Conservation (phyloP, 768 basidiomycete genomes). For the Termitomyces sp. region DNA sequence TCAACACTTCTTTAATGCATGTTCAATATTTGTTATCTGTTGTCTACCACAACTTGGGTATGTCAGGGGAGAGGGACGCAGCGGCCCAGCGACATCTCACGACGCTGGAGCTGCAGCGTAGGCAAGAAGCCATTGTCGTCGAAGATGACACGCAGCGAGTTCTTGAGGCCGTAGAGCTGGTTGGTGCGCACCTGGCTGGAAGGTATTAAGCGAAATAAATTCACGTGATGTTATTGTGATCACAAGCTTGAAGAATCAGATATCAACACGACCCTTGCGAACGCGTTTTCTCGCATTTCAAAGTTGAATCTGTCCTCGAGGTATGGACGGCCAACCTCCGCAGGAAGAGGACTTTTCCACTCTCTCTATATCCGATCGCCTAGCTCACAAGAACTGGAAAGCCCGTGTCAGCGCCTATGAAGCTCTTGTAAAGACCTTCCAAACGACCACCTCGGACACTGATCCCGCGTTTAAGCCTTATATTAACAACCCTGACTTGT, state of each 20-base stretch:
- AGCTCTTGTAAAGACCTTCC: slow-evolving; percentile 79
- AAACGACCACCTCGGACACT: slow-evolving; percentile 83
- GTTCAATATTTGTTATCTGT: slow-evolving; percentile 70
- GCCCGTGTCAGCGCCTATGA: slow-evolving; percentile 93
- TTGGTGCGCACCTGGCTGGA: slow-evolving; percentile 52
- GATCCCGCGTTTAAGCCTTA: slow-evolving; percentile 95
- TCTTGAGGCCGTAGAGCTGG: slow-evolving; percentile 49
- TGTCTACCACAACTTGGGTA: slow-evolving; percentile 64
- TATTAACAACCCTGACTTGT: slow-evolving; percentile 64
- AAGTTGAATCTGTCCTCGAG: slow-evolving; percentile 9
- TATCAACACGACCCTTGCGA: slow-evolving; percentile 11
- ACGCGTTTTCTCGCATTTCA: slow-evolving; percentile 11
- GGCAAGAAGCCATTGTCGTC: slow-evolving; percentile 34
- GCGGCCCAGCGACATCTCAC: slow-evolving; percentile 42
- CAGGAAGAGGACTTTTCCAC: slow-evolving; percentile 90
- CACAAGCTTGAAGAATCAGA: slow-evolving; percentile 2
- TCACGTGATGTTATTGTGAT: slow-evolving; percentile 14
- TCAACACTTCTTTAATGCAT: slow-evolving; percentile 54
- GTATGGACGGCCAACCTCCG: slow-evolving; percentile 88
- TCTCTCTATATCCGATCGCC: slow-evolving; percentile 72
- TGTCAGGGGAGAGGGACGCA: slow-evolving; percentile 48
- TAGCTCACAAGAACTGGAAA: slow-evolving; percentile 98
- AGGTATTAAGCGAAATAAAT: slow-evolving; percentile 11
- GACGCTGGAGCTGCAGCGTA: slow-evolving; percentile 34
- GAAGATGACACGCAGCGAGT: slow-evolving; percentile 52